phyloP scores from a whole-genome alignment of 2,329 filamentous ascomycete species.

The Ceratocystis eucalypticola region DNA sequence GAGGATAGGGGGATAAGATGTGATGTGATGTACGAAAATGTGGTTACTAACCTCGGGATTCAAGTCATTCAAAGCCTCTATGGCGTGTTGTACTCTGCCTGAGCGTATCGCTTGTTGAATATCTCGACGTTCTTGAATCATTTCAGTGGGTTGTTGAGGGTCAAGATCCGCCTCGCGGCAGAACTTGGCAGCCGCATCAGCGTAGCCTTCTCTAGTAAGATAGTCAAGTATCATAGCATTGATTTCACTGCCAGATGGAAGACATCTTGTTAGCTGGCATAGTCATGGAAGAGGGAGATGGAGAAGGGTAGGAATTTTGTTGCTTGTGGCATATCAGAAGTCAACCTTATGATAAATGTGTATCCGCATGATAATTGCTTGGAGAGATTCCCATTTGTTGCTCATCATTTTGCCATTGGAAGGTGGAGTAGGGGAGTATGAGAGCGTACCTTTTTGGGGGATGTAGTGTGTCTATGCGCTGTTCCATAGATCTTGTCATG shows the following conservation, averaged over 20 bases:
- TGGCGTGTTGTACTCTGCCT: conserved; percentile 74
- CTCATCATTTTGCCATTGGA: conserved; percentile 46
- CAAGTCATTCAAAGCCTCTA: conserved; percentile 75
- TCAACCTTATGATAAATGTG: conserved; percentile 56
- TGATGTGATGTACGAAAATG: conserved; percentile 10
- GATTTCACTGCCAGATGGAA: conserved; percentile 57
- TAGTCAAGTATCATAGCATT: conserved; percentile 95
- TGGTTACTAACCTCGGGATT: conserved; percentile 68
- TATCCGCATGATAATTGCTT: conserved; percentile 76
- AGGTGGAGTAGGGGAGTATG: conserved; percentile 9
- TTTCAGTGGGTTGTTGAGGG: conserved; percentile 55
- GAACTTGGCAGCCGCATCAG: conserved; percentile 82
- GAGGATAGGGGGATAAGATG: conserved; percentile 26
- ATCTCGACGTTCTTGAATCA: conserved; percentile 63
- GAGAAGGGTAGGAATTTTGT: neutral
- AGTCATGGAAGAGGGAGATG: neutral
- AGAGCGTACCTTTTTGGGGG: conserved; percentile 70
- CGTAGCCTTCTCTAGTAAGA: conserved; percentile 88
- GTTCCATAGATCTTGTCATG: conserved; percentile 52
- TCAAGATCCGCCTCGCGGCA: conserved; percentile 82
- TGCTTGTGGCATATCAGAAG: conserved; percentile 35
- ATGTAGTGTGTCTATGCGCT: conserved; percentile 69
- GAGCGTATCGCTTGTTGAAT: conserved; percentile 76
- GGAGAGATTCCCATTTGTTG: conserved; percentile 99
- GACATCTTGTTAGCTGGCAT: neutral